A percentile compares a stretch with the other conserved stretches of the same genome.
phyloP scores from a whole-genome alignment of 2,329 filamentous ascomycete species.

The Penicillium sclerotigenum region DNA sequence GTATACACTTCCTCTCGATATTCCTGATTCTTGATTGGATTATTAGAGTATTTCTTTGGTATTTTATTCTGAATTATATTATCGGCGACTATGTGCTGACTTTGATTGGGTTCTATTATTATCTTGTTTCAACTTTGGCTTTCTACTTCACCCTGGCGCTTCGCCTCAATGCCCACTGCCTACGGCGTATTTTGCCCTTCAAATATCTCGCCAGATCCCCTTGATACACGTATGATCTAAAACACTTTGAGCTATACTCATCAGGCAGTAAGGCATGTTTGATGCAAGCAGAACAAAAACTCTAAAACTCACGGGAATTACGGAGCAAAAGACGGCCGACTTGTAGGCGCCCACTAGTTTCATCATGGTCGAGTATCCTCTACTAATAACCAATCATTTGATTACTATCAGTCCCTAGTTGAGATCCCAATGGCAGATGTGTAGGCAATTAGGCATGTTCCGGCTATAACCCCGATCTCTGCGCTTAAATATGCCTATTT shows the following conservation, averaged over 20 bases:
- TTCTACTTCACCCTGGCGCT: not conserved
- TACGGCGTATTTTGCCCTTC: not conserved
- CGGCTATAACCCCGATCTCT: constrained; percentile 3
- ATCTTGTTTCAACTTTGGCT: not conserved
- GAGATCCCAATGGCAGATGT: constrained; percentile 4
- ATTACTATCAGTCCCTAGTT: not conserved
- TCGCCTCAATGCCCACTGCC: not conserved
- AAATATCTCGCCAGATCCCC: not conserved
- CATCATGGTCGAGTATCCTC: constrained; percentile 2
- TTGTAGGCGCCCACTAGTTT: constrained; percentile 14
- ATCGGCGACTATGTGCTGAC: not conserved
- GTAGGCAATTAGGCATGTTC: constrained; percentile 1
- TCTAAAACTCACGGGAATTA: not conserved
- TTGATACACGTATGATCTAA: not conserved
- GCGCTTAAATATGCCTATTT: constrained; percentile 11
- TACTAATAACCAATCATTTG: constrained; percentile 14
- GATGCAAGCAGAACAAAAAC: not conserved
- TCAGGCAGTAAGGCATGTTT: not conserved
- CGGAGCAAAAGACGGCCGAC: not conserved
- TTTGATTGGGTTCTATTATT: not conserved
- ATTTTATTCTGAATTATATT: not conserved
- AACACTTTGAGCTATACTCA: not conserved
- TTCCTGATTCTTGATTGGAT: not conserved
- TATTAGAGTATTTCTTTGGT: not conserved
- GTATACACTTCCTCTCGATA: not conserved